Percentiles rank a stretch among this genome's conserved stretches.
These are phyloP conservation scores for Brassica hybrid DNA, from an alignment of 441 rosid genomes.

Conservation along the genomic window DNA sequence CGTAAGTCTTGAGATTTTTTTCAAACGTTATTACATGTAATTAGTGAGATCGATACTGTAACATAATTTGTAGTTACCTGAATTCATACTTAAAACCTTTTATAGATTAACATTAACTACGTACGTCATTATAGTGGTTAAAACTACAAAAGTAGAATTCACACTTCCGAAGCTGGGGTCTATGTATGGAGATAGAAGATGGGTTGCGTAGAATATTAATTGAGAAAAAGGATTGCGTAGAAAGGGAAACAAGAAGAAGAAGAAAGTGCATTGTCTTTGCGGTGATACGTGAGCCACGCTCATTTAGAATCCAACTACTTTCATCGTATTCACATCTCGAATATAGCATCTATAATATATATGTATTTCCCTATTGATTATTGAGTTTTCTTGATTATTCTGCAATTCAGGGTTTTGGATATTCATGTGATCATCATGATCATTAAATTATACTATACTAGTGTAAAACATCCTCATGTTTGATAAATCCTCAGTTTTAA, in stretches of 20 bases:
- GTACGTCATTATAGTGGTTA: neutral
- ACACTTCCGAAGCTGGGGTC: neutral
- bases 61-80: neutral
- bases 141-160: neutral
- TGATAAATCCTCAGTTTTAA: neutral
- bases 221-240: constrained; percentile 34
- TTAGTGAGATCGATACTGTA: neutral
- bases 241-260: constrained; percentile 17
- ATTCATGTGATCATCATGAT: constrained; percentile 38
- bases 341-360: constrained; percentile 12
- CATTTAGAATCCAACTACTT: constrained; percentile 36
- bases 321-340: constrained; percentile 37
- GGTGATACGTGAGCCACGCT: constrained; percentile 25
- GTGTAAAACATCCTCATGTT: neutral
- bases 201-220: constrained; percentile 23
- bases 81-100: neutral
- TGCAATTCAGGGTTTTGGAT: constrained; percentile 23
- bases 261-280: constrained; percentile 38
- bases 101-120: neutral
- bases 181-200: neutral
- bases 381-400: neutral
- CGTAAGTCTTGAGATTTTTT: neutral
- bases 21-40: neutral
- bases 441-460: neutral
- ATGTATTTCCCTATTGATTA: constrained; percentile 10